Percentiles rank a stretch among this genome's conserved stretches.
These are phyloP conservation scores for Sordariomycetes sp. DNA, from an alignment of 2,329 filamentous ascomycete genomes.

Conservation along the genomic window DNA sequence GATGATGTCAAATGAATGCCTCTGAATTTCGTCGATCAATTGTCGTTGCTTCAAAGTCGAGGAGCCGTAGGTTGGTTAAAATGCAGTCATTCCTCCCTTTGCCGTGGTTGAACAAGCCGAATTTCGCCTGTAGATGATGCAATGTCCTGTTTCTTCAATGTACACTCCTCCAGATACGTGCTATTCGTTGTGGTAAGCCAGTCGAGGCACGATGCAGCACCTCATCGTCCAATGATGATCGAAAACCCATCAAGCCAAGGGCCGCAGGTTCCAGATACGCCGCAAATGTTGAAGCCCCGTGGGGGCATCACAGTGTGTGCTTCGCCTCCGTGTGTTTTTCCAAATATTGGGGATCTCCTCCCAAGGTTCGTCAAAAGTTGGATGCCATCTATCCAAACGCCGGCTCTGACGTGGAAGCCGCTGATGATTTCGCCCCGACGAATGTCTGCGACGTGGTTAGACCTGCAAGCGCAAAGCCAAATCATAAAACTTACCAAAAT, in stretches of 20 bases:
- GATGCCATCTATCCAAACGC: constrained; percentile 77
- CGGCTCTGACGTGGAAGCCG: constrained; percentile 76
- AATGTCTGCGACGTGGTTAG: constrained; percentile 48
- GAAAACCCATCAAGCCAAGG: constrained; percentile 81
- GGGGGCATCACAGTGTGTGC: constrained; percentile 81
- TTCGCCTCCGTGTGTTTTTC: constrained; percentile 70
- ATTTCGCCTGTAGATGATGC: too few species aligned
- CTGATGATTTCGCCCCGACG: constrained; percentile 78
- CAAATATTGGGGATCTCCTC: constrained; percentile 77
- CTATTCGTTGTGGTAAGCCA: not conserved
- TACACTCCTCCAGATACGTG: not conserved
- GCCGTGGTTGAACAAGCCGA: not conserved
- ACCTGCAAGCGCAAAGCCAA: not conserved
- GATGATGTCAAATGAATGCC: too few species aligned
- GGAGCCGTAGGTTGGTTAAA: too few species aligned
- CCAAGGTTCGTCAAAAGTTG: constrained; percentile 85
- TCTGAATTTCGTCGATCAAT: too few species aligned
- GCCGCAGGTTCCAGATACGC: constrained; percentile 73
- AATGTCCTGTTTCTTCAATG: not conserved
- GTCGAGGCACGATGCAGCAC: not conserved
- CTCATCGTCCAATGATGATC: constrained; percentile 49
- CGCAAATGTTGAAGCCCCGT: constrained; percentile 78
- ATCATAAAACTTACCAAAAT: constrained; percentile 51
- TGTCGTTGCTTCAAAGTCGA: too few species aligned
- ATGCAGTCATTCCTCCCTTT: too few species aligned